Base-by-base conservation (phyloP, 495 filamentous ascomycete species). In the Rhypophila decipiens region DNA sequence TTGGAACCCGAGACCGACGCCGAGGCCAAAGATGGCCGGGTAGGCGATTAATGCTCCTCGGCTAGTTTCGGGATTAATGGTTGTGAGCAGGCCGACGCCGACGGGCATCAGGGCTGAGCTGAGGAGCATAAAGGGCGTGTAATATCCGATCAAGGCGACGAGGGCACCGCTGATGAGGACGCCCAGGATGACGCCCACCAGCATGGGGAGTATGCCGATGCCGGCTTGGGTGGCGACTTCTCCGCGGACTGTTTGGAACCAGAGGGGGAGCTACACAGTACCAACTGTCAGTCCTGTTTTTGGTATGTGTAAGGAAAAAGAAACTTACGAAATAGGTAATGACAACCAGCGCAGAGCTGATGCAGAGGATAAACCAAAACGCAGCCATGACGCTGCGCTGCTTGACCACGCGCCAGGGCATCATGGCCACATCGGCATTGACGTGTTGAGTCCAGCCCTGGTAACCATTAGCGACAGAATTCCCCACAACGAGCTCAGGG, bases 261-360 rank as follows among this genome's bases (percentile, higher is more conserved):
- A 84, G 46, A 82, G 75, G 24, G 78, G 78, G 2, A 83, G 57
- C 49, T n/a, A n/a, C n/a, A n/a, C n/a, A n/a, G n/a, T n/a, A n/a
- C n/a, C n/a, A n/a, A n/a, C 73, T 80, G 62, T 75, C 80, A 8
- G 19, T 39, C 11, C 12, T 39, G 36, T 13, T 18, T 17, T 39
- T 10, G 17, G 19, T 13, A 7, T 10, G 36, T 17, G 11, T 17
- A 17, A 13, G 12, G 36, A 39, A 7, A 17, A 39, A 39, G 36
- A 39, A 39, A 17, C 11, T 17, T 7, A 17, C 36, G 7, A 18
- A 5, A 18, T 18, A 41, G 39, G 24, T 4, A 3, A 41, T 9
- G 10, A 15, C 5, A 5, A 37, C 35, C 17, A 41, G 18, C 9
- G 9, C 12, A 17, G 5, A 5, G 7, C 18, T 17, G 36, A 19